Evolutionary conservation across 2,329 filamentous ascomycete genomes (phyloP).

Genomic region (Capronia epimyces): DNA sequence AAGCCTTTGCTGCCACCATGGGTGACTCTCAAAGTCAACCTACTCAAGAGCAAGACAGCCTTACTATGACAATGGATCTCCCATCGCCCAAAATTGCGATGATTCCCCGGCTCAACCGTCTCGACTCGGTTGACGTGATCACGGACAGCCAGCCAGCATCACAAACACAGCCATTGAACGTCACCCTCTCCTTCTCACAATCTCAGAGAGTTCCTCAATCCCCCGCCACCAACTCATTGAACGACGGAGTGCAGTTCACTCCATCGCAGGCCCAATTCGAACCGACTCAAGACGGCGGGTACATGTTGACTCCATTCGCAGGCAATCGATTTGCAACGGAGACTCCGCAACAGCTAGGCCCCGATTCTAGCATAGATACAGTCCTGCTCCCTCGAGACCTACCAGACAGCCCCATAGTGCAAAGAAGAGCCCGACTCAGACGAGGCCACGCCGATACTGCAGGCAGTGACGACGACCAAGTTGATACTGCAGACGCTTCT

Average conservation of each 20-base stretch:
- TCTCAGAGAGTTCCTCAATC: constrained; percentile 45
- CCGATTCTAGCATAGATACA: constrained; percentile 66
- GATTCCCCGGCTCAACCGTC: constrained; percentile 55
- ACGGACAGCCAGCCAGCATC: constrained; percentile 52
- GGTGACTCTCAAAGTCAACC: constrained; percentile 48
- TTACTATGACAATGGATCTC: constrained; percentile 47
- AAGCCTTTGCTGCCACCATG: constrained; percentile 88
- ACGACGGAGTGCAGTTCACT: constrained; percentile 31
- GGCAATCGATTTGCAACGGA: constrained; percentile 60
- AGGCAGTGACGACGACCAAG: constrained; percentile 40
- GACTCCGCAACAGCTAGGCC: constrained; percentile 32
- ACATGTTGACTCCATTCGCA: constrained; percentile 66
- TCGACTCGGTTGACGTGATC: constrained; percentile 57
- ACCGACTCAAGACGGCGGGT: constrained; percentile 74
- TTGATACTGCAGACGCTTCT: constrained; percentile 34
- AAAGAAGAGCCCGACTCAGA: constrained; percentile 48
- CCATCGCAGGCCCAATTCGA: constrained; percentile 42
- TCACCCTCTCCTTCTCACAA: constrained; percentile 56
- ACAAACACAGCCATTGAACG: constrained; percentile 37
- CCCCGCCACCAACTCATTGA: constrained; percentile 8
- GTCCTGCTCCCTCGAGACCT: constrained; percentile 48
- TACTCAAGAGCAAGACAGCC: constrained; percentile 44
- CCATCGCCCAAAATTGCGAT: constrained; percentile 47
- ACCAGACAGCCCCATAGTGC: constrained; percentile 61
- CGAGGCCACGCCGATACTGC: constrained; percentile 46